Evolutionary conservation across 495 filamentous ascomycete genomes (phyloP).

Genomic region (Staphylotrichum tortipilum): DNA sequence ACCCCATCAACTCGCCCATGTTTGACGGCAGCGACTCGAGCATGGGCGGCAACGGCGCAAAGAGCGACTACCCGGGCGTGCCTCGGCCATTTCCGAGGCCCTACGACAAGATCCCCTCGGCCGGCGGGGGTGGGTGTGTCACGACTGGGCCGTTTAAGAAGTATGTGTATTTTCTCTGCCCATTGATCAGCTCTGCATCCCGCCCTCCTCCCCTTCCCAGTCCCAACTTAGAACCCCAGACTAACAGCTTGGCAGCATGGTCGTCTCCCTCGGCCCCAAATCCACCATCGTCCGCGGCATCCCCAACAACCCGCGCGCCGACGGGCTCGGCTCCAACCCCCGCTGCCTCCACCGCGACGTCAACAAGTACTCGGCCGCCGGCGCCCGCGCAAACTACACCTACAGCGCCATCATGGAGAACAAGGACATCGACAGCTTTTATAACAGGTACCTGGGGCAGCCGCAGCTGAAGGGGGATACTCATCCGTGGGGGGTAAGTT

Average conservation of each 20-base stretch:
- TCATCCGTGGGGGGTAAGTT: conserved; percentile 38
- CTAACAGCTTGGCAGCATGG: conserved; percentile 19
- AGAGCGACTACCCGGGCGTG: conserved; percentile 6
- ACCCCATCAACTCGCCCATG: conserved; percentile 30
- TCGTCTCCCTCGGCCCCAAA: conserved; percentile 47
- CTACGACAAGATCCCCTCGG: conserved; percentile 27
- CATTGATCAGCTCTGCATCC: no score
- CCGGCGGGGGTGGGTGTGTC: conserved; percentile 57
- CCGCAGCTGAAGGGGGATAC: conserved; percentile 37
- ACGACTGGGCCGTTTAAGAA: conserved; percentile 46
- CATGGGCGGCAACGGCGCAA: conserved; percentile 28
- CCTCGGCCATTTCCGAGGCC: background rate
- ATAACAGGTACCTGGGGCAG: conserved; percentile 40
- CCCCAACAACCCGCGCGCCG: conserved; percentile 8
- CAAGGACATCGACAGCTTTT: conserved; percentile 41
- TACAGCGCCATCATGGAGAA: conserved; percentile 25
- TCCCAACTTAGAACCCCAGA: background rate
- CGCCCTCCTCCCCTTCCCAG: background rate
- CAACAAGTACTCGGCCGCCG: conserved; percentile 24
- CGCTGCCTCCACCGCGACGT: conserved; percentile 57
- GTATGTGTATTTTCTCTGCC: no score
- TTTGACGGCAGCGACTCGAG: conserved; percentile 32
- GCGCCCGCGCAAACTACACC: conserved; percentile 38
- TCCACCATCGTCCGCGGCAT: conserved; percentile 6
- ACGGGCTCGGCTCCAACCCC: conserved; percentile 41